These are phyloP conservation scores for Zanthoxylum bungeanum DNA, from an alignment of 345 rosid genomes.

Conservation along the genomic window DNA sequence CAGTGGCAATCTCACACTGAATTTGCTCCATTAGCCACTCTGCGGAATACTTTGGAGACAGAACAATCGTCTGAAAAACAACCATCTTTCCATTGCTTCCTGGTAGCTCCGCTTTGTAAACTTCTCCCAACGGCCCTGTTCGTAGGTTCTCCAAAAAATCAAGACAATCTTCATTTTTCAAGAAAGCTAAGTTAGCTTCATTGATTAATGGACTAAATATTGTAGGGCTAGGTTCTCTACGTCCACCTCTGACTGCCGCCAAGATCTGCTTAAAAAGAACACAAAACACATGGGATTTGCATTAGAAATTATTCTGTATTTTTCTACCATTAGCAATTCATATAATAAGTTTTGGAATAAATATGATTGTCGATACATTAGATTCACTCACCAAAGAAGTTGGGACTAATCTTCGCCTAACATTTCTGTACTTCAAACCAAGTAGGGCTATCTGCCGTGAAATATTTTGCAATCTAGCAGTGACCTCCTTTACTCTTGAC, in stretches of 20 bases:
- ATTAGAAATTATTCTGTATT: too few relatives aligned
- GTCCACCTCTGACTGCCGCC: slow-evolving; percentile 44
- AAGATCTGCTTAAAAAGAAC: slow-evolving; percentile 52
- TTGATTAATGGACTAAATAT: slow-evolving; percentile 73
- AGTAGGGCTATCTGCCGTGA: too few relatives aligned
- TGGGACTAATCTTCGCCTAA: too few relatives aligned
- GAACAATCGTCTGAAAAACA: slow-evolving; percentile 71
- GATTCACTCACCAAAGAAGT: too few relatives aligned
- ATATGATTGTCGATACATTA: too few relatives aligned
- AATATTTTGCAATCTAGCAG: too few relatives aligned
- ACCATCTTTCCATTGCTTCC: slow-evolving; percentile 64
- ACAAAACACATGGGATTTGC: slow-evolving; percentile 59
- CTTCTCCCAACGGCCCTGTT: slow-evolving; percentile 86
- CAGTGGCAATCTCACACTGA: too few relatives aligned
- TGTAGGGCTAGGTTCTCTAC: slow-evolving; percentile 48
- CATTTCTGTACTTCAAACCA: too few relatives aligned
- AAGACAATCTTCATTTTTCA: slow-evolving; percentile 67
- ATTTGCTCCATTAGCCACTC: slow-evolving; percentile 81
- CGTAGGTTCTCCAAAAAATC: slow-evolving; percentile 58
- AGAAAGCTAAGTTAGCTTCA: too few relatives aligned
- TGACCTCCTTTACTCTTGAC: too few relatives aligned
- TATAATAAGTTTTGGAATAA: too few relatives aligned
- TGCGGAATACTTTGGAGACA: slow-evolving; percentile 62
- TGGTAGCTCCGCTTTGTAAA: slow-evolving; percentile 72
- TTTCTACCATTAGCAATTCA: too few relatives aligned